A percentile compares a stretch with the other conserved stretches of the same genome.
Evolutionary conservation across 768 basidiomycete species (phyloP).

Genomic region (Tremella mesenterica): DNA sequence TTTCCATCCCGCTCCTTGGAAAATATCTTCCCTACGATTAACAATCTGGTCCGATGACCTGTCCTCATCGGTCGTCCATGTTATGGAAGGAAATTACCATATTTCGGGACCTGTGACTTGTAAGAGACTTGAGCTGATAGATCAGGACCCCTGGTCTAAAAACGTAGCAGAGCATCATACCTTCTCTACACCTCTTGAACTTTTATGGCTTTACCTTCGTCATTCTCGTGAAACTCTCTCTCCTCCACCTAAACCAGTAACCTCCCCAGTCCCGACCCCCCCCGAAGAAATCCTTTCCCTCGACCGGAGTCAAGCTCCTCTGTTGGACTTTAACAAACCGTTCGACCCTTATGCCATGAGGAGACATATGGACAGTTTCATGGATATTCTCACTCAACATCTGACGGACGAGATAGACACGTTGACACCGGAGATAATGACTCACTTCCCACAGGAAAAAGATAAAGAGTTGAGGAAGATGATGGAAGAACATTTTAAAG

Average conservation of each 20-base stretch:
- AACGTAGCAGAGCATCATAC: conserved; percentile 14
- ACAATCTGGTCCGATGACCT: no score
- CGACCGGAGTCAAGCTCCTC: neutral
- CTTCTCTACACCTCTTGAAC: conserved; percentile 10
- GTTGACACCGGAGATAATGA: conserved; percentile 6
- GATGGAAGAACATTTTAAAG: conserved; percentile 2
- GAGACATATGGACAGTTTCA: conserved; percentile 5
- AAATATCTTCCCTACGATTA: no score
- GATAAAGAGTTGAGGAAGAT: conserved; percentile 1
- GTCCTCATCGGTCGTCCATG: no score
- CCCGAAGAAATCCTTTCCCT: neutral
- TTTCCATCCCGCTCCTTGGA: no score
- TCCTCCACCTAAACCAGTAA: neutral
- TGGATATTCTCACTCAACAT: conserved; percentile 5
- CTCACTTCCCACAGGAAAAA: no score
- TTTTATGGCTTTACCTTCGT: conserved; percentile 12
- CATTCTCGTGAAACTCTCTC: neutral
- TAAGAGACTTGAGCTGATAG: no score
- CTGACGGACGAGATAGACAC: conserved; percentile 15
- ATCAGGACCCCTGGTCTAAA: conserved; percentile 1
- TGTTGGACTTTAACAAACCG: conserved; percentile 1
- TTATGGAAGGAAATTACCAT: no score
- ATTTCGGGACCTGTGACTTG: no score
- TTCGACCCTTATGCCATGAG: conserved; percentile 7
- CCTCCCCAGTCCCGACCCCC: conserved; percentile 4